phyloP scores from a whole-genome alignment of 768 basidiomycete genomes.

The Phlebiopsis gigantea region DNA sequence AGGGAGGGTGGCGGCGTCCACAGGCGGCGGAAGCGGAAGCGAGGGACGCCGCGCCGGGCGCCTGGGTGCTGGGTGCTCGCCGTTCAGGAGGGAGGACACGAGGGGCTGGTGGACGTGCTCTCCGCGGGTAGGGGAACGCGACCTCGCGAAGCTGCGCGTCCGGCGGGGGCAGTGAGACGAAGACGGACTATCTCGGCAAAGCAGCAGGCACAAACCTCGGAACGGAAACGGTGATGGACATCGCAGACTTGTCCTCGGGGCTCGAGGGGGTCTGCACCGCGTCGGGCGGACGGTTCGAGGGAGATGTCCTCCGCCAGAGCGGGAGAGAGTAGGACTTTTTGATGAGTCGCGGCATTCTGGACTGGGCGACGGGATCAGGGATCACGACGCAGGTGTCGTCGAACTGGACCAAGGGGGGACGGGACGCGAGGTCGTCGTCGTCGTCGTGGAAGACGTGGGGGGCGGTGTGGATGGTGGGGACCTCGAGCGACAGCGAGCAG shows the following conservation, averaged over 20 bases:
- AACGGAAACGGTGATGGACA: conserved; percentile 56
- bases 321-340: conserved; percentile 68
- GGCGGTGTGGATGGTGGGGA: not conserved
- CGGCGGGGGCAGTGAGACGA: not conserved
- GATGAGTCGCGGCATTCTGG: conserved; percentile 45
- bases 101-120: conserved; percentile 26
- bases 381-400: conserved; percentile 71
- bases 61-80: conserved; percentile 18
- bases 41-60: conserved; percentile 12
- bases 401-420: conserved; percentile 52
- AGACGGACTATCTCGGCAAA: not conserved
- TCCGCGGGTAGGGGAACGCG: conserved; percentile 35
- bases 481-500: not conserved
- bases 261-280: conserved; percentile 11
- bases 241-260: conserved; percentile 35
- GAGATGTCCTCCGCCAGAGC: conserved; percentile 50
- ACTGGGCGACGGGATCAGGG: conserved; percentile 42
- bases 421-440: conserved; percentile 14
- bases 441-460: not conserved
- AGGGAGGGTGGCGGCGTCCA: conserved; percentile 50
- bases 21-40: conserved; percentile 28
- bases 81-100: conserved; percentile 53
- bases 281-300: conserved; percentile 19
- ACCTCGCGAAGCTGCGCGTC: conserved; percentile 17
- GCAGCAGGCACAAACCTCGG: conserved; percentile 44